Evolutionary conservation across 2,329 filamentous ascomycete genomes (phyloP).

Genomic region (Metarhizium humberi): DNA sequence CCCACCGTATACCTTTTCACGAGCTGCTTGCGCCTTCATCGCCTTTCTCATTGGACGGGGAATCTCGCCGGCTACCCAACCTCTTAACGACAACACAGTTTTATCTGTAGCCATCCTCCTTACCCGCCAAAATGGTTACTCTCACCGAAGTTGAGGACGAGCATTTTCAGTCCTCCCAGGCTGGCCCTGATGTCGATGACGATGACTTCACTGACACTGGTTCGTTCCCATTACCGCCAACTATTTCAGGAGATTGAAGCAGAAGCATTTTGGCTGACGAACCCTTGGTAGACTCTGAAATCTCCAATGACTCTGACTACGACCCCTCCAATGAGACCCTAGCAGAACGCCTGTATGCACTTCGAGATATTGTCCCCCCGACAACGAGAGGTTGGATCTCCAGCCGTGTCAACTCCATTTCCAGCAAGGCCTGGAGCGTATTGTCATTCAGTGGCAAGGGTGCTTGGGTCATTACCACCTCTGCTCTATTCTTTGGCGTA

Average conservation of each 20-base stretch:
- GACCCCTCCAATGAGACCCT: slow-evolving; percentile 51
- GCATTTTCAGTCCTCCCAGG: slow-evolving; percentile 69
- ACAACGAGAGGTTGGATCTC: slow-evolving; percentile 60
- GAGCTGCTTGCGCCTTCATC: not conserved
- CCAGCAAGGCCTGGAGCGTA: slow-evolving; percentile 38
- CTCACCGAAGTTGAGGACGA: slow-evolving; percentile 96
- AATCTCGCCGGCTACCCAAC: not conserved
- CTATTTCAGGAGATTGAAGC: not conserved
- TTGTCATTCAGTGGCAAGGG: slow-evolving; percentile 72
- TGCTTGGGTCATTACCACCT: slow-evolving; percentile 85
- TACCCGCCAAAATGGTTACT: slow-evolving; percentile 68
- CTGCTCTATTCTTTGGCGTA: slow-evolving; percentile 79
- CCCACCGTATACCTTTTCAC: not conserved
- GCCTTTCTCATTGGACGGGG: not conserved
- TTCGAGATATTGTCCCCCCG: slow-evolving; percentile 69
- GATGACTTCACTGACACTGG: slow-evolving; percentile 93
- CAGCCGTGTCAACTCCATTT: slow-evolving; percentile 48
- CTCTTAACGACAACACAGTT: not conserved
- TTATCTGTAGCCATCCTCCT: not conserved
- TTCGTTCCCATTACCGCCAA: slow-evolving; percentile 32
- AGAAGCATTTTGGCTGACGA: slow-evolving; percentile 5
- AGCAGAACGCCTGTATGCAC: slow-evolving; percentile 59
- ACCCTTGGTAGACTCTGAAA: slow-evolving; percentile 57
- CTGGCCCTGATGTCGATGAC: slow-evolving; percentile 69
- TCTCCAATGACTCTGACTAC: slow-evolving; percentile 71